phyloP scores from a whole-genome alignment of 2,329 filamentous ascomycete species.

The Hymenoscyphus linearis region DNA sequence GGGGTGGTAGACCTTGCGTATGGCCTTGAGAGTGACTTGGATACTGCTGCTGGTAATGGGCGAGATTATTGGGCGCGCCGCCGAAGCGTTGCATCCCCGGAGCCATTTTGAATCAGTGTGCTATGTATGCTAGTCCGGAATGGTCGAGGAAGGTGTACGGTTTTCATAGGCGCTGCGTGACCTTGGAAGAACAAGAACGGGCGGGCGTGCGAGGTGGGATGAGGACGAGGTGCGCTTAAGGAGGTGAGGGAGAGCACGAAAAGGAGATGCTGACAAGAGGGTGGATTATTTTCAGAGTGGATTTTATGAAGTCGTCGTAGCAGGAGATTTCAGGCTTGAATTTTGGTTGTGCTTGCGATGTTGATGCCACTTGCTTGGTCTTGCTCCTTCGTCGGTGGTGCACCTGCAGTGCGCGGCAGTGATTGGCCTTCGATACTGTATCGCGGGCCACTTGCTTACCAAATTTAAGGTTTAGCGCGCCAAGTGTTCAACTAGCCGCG shows the following conservation, averaged over 20 bases:
- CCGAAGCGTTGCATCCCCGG: conserved; percentile 33
- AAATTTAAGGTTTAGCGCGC: conserved; percentile 14
- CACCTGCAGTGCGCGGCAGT: too few species aligned
- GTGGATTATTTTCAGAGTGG: not conserved
- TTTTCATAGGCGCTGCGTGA: conserved; percentile 32
- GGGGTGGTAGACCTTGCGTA: conserved; percentile 45
- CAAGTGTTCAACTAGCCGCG: conserved; percentile 3
- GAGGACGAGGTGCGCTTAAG: not conserved
- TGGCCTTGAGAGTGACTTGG: conserved; percentile 41
- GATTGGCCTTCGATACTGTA: not conserved
- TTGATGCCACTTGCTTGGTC: not conserved
- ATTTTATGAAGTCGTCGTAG: not conserved
- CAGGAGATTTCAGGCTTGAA: not conserved
- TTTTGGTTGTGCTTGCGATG: not conserved
- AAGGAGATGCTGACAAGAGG: not conserved
- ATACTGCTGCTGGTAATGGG: conserved; percentile 36
- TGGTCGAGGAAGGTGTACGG: conserved; percentile 26
- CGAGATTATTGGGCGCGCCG: conserved; percentile 32
- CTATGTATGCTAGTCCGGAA: conserved; percentile 30
- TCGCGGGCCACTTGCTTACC: conserved; percentile 1
- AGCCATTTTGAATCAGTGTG: conserved; percentile 31
- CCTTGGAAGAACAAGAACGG: conserved; percentile 18
- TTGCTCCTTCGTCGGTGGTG: not conserved
- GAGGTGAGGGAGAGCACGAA: not conserved
- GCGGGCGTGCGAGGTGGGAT: not conserved